phyloP scores from a whole-genome alignment of 2,329 filamentous ascomycete genomes.

The Colletotrichum orchidophilum region DNA sequence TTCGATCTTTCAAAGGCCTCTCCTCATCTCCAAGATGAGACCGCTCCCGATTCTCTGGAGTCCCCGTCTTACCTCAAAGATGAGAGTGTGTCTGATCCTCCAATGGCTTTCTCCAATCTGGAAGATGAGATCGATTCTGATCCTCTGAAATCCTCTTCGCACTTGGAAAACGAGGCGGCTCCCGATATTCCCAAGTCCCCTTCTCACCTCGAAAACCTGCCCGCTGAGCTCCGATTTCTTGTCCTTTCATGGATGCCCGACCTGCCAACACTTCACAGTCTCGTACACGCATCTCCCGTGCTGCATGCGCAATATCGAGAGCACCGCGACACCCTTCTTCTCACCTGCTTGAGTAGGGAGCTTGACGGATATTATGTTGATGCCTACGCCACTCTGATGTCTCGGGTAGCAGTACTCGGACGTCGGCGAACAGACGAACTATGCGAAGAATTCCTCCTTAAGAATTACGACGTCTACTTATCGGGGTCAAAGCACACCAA shows the following conservation, averaged over 20 bases:
- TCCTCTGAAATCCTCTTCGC: too few relatives aligned
- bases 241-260: constrained; percentile 35
- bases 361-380: constrained; percentile 35
- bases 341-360: constrained; percentile 31
- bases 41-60: too few relatives aligned
- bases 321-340: constrained; percentile 34
- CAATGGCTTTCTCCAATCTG: too few relatives aligned
- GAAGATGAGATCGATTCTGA: not conserved
- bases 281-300: constrained; percentile 35
- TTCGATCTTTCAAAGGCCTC: too few relatives aligned
- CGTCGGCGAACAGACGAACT: constrained; percentile 15
- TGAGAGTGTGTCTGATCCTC: too few relatives aligned
- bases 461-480: constrained; percentile 12
- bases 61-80: too few relatives aligned
- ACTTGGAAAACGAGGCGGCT: not conserved
- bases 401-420: constrained; percentile 28
- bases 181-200: not conserved
- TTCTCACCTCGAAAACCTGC: not conserved
- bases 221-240: not conserved
- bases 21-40: too few relatives aligned
- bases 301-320: constrained; percentile 36
- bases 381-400: constrained; percentile 34
- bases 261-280: constrained; percentile 16
- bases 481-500: not conserved
- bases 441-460: constrained; percentile 19